Percentiles rank a stretch among this genome's conserved stretches.
phyloP scores from a whole-genome alignment of 208 protist species.

The Leishmania braziliensis region DNA sequence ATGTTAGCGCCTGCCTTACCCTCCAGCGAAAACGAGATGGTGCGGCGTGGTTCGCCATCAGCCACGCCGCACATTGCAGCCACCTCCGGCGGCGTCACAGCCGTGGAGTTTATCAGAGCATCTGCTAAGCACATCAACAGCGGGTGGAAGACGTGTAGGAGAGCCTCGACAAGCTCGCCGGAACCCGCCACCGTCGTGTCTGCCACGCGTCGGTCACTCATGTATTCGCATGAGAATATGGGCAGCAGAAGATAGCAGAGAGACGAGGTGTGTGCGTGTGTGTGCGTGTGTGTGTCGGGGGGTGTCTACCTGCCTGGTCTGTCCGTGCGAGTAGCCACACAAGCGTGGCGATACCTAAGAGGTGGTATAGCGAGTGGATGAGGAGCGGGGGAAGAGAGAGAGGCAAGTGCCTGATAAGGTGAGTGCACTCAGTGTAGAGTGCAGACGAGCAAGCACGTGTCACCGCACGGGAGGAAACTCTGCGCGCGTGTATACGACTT shows the following conservation, averaged over 20 bases:
- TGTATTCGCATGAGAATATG: background rate
- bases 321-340: background rate
- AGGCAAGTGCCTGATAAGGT: background rate
- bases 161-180: conserved; percentile 6
- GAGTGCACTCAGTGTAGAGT: background rate
- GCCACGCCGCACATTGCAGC: background rate
- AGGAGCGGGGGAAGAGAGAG: background rate
- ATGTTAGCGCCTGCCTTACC: background rate
- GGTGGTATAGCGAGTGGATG: background rate
- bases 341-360: background rate
- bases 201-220: background rate
- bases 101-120: conserved; percentile 1
- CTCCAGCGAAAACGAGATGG: background rate
- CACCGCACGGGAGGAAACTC: background rate
- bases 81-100: background rate
- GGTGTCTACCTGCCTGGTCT: background rate
- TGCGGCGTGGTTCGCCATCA: background rate
- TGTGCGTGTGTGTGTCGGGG: background rate
- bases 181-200: background rate
- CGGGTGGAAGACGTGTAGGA: conserved; percentile 30
- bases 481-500: background rate
- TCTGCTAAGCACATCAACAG: conserved; percentile 19
- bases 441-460: background rate
- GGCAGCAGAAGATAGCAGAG: background rate
- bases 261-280: background rate